Base-by-base conservation (phyloP, 495 filamentous ascomycete genomes). In the Thozetella sp. region DNA sequence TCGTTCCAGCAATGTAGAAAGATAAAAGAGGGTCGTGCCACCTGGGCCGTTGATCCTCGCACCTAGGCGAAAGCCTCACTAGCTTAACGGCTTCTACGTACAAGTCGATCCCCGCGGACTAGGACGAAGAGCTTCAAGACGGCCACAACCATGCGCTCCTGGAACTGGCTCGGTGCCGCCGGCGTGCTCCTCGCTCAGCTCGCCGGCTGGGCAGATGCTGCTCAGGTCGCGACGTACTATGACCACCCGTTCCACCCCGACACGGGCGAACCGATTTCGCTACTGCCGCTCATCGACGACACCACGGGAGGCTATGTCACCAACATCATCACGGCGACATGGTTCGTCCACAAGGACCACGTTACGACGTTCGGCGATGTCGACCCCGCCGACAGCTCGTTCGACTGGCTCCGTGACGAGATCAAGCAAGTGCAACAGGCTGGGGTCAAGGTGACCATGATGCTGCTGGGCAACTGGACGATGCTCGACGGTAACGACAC, bases 401-500 rank as follows among this genome's bases (percentile, higher is more conserved):
- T 37, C 60, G 65, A 78, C 24, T 67, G 66, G 1, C 68, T 90
- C 20, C 90, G 87, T 86, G 76, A 72, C 10, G 86, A 90, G 64
- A 78, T 88, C 9, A 73, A 73, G 12, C 60, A 74, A 17, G 59
- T 90, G 20, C 83, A 89, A 66, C 72, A 73, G 19, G 63, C 65
- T 19, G 88, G 88, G 20, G 74, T 90, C 59, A 85, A 82, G 62
- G 76, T 90, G 40, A 81, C 88, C 62, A 84, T 83, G 50, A 89
- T 90, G 88, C 73, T 91, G 15, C 88, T 87, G 4, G 88, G 88
- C 1, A 88, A 87, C 3, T 74, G 77, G 17, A 74, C 88, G 1
- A 85, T 88, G 60, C 74, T 78, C 51, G 71, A 74, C 53, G 67
- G 73, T 19, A 62, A 67, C 23, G 55, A 61, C 0, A 63, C 72